Base-by-base conservation (phyloP, 805 yeast genomes). In the Ogataea pini region DNA sequence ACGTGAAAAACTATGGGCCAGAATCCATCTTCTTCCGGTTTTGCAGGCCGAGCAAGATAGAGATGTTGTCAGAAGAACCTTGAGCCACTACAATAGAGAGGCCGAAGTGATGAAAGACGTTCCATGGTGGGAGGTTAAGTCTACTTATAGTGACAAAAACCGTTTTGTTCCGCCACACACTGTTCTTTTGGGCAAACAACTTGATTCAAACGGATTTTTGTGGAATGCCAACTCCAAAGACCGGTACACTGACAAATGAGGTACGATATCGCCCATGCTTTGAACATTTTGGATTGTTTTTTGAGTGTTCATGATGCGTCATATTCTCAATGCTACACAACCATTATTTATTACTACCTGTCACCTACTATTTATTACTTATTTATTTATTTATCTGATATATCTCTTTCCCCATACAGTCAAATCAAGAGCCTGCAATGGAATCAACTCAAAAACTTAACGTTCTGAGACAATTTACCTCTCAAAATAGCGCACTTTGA, bases 11-110 rank as follows among this genome's bases (percentile, higher is more conserved):
- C 73, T 78, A 51, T 88, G 94, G 91, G 76, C 91, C 7, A 76
- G 95, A 58, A 80, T 86, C 60, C 72, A 84, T 64, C 65, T 88
- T 40, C 76, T 80, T 59, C 96, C 96, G 1, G 72, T 86, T 55
- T 75, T 88, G 46, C 78, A 82, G 58, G 96, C 96, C 36, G 96
- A 89, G 69, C 82, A 80, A 58, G 96, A 88, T 67, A 77, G 96
- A 64, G 86, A 85, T 59, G 65, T 76, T 36, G 88, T 86, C 36
- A 80, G 96, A 71, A 77, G 96, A 61, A 77, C 79, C 52, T 72
- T 71, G 56, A 79, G 87, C 47, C 81, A 85, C 62, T 72, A 79
- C 66, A 79, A 77, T 60, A 77, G 89, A 70, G 95, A 87, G 72
- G 81, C 78, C 50, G 81, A 78, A 63, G 73, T 82, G 57, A 81